These are phyloP conservation scores for Cladosporium sphaerospermum DNA, from an alignment of 2,329 filamentous ascomycete genomes.

Conservation along the genomic window DNA sequence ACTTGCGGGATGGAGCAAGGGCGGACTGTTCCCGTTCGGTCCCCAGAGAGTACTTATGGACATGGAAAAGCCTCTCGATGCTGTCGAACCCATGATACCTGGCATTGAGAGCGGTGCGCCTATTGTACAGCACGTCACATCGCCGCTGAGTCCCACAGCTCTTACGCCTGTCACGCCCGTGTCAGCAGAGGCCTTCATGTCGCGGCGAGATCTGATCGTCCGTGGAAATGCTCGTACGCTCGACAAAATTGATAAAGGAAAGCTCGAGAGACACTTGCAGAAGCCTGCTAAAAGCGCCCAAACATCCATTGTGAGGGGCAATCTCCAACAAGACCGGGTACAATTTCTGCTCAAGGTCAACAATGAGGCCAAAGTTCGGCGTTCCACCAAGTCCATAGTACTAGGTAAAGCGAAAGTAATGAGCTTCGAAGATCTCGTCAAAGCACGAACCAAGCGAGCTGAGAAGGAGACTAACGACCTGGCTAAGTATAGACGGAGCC, in stretches of 20 bases:
- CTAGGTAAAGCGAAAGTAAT: slow-evolving; percentile 23
- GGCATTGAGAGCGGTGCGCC: no score
- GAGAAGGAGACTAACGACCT: slow-evolving; percentile 16
- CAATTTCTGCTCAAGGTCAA: slow-evolving; percentile 24
- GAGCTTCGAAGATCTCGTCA: slow-evolving; percentile 20
- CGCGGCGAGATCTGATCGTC: slow-evolving; percentile 22
- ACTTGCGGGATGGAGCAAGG: slow-evolving; percentile 20
- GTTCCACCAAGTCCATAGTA: slow-evolving; percentile 20
- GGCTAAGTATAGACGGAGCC: not conserved
- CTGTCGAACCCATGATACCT: no score
- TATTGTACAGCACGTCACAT: no score
- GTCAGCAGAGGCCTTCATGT: slow-evolving; percentile 18
- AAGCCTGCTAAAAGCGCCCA: slow-evolving; percentile 16
- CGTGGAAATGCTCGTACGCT: slow-evolving; percentile 18
- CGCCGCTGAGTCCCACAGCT: slow-evolving; percentile 1
- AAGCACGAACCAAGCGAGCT: slow-evolving; percentile 19
- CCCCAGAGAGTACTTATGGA: slow-evolving; percentile 27
- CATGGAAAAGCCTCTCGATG: slow-evolving; percentile 13
- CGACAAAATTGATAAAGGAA: slow-evolving; percentile 21
- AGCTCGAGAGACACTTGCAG: slow-evolving; percentile 20
- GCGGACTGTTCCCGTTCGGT: slow-evolving; percentile 26
- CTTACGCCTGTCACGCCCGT: slow-evolving; percentile 28
- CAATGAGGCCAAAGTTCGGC: slow-evolving; percentile 22
- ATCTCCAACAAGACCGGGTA: not conserved
- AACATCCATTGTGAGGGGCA: not conserved